Base-by-base conservation (phyloP, 306 rosid genomes). In the Quercus ilex region DNA sequence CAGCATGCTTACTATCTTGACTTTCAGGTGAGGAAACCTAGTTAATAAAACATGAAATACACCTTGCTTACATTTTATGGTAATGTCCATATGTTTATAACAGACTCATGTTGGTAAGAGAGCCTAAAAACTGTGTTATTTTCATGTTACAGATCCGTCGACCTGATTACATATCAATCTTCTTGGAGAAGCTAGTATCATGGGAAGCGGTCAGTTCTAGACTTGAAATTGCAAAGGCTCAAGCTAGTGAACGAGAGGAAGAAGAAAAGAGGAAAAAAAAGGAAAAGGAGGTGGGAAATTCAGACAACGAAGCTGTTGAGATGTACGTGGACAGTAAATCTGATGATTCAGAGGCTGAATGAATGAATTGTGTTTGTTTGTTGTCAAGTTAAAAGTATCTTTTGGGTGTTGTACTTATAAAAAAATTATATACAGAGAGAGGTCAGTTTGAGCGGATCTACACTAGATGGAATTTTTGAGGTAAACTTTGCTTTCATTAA, bases 1-100 rank as follows among this genome's bases (percentile, higher is more conserved):
- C 97, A 92, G 98, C 98, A 94, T 87, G 92, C 98, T 79, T 92
- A 91, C 91, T 94, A 88, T 90, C 91, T 94, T 4, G 97, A 94
- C 77, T 91, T 80, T 85, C 92, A 83, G 97, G 98, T 94, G 70
- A 94, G 90, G 74, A 79, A 41, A 8, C 46, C 55, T 31, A 7
- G 46, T 74, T 79, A 68, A 72, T 30, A 46, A 68, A 79, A 28
- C 69, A 82, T 77, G 25, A 46, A 18, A 20, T 9, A 17, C 35
- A 31, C 33, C 28, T 78, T 41, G 46, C 63, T 49, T 23, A 58
- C 73, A 5, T n/a, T 20, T 64, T 21, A 19, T 3, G 52, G n/a
- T 17, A 31, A 28, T 31, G 5, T 72, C 55, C 64, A 10, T 78
- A 28, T 30, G 26, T 38, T 69, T 1, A 82, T 75, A 35, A 74